Conservation (phyloP, 176 grass and related monocot genomes). For the Luzula sylvatica region DNA sequence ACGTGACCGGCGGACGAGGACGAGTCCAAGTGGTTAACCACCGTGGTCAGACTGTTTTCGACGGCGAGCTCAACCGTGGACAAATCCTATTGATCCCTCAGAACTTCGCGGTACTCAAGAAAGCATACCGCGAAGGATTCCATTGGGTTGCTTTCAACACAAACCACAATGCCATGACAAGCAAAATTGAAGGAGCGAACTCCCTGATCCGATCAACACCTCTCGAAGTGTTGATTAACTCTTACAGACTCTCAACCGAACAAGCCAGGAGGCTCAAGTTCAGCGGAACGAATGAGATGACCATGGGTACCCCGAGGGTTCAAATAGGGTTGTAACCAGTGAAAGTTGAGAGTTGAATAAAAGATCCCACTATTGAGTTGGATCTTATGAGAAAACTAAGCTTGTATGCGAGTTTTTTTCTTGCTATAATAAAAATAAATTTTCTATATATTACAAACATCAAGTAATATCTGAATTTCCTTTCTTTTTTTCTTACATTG, state of each 20-base stretch:
- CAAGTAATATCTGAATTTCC: background rate
- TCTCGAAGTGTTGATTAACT: conserved; percentile 12
- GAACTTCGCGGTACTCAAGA: conserved; percentile 7
- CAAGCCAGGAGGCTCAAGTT: conserved; percentile 21
- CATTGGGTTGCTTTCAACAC: conserved; percentile 24
- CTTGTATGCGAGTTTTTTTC: too few relatives aligned
- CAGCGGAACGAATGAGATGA: conserved; percentile 11
- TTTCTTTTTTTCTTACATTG: background rate
- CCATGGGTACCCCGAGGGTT: conserved; percentile 5
- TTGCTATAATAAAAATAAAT: too few relatives aligned
- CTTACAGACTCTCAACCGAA: conserved; percentile 16
- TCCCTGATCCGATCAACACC: conserved; percentile 13
- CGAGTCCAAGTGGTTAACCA: conserved; percentile 2
- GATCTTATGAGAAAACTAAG: too few relatives aligned
- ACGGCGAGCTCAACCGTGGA: background rate
- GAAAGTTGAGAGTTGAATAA: too few relatives aligned
- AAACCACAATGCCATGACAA: conserved; percentile 10
- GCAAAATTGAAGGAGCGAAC: background rate
- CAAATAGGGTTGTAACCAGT: too few relatives aligned
- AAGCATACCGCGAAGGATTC: conserved; percentile 8
- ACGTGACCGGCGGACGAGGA: conserved; percentile 19
- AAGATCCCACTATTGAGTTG: too few relatives aligned
- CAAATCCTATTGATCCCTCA: conserved; percentile 27
- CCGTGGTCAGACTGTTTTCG: conserved; percentile 1
- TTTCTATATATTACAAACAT: background rate